Conservation (phyloP, 2,329 filamentous ascomycete species). For the Colletotrichum tropicicola region DNA sequence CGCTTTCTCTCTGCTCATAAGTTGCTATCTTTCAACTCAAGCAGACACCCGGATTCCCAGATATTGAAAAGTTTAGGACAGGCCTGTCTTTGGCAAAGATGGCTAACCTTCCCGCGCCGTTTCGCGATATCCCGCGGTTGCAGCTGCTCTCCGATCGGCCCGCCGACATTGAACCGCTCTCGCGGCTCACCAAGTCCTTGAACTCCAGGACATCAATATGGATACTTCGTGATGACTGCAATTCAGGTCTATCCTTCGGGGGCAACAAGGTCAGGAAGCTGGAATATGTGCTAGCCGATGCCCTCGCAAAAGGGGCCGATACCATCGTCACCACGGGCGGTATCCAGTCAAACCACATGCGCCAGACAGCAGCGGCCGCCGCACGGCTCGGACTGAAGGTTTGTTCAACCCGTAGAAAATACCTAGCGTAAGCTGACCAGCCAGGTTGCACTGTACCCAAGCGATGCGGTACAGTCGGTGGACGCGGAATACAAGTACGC, state of each 20-base stretch:
- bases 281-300: slow-evolving; percentile 45
- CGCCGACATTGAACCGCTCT: slow-evolving; percentile 18
- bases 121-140: slow-evolving; percentile 26
- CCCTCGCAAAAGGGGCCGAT: slow-evolving; percentile 36
- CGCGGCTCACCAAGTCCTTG: slow-evolving; percentile 1
- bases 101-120: slow-evolving; percentile 24
- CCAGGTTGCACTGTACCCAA: slow-evolving; percentile 17
- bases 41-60: no score
- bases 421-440: background rate
- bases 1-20: no score
- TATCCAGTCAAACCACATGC: slow-evolving; percentile 46
- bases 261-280: slow-evolving; percentile 49
- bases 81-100: no score
- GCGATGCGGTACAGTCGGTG: background rate
- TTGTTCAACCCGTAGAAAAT: background rate
- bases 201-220: background rate
- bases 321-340: slow-evolving; percentile 45
- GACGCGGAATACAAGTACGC: slow-evolving; percentile 21
- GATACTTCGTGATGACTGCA: slow-evolving; percentile 34
- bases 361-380: slow-evolving; percentile 44
- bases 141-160: slow-evolving; percentile 23
- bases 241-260: slow-evolving; percentile 43
- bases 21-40: no score
- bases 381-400: slow-evolving; percentile 38
- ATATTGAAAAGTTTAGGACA: no score